Base-by-base conservation (phyloP, 2,329 filamentous ascomycete genomes). In the Cladosporium halotolerans region DNA sequence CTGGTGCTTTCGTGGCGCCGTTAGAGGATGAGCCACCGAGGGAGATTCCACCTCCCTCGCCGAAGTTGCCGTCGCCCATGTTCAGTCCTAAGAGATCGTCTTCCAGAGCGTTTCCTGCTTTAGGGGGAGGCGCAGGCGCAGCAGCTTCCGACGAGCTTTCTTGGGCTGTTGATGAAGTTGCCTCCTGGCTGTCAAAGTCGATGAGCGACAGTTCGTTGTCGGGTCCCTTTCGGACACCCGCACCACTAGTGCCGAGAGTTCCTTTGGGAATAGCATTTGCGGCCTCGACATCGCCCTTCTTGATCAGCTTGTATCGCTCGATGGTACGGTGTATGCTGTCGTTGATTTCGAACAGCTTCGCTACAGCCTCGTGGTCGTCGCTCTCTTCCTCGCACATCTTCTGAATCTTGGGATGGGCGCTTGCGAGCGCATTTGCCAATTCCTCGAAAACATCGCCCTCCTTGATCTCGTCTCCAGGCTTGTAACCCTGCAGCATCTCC, bases 321-420 rank as follows among this genome's bases (percentile, higher is more conserved):
- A 97, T 89, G 1, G 93, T 99, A 58, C 92, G 84, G 68, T 97
- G 89, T 80, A 99, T 99, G 73, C 91, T 96, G 71, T 99, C 93
- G 68, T 99, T 99, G 66, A 99, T 97, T 68, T 97, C 90, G 53
- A 99, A 80, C 9, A 99, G 78, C 72, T 96, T 96, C 41, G 90
- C 88, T 5, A 99, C 93, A 4, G 93, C 93, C 73, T 96, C 93
- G 57, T 90, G 85, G 66, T 99, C 93, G 57, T 97, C 92, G 9
- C 91, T 96, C 67, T 99, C 93, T 71, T 99, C 93, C 71, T 97
- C 92, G 66, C 92, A 97, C 92, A 99, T 99, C 73, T 89, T 96
- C 69, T 97, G 92, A 60, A 99, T 97, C 75, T 99, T 99, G 8
- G 93, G 93, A 65, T 99, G 93, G 2, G 93, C 93, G 66, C 87